These are phyloP conservation scores for Termitomyces sp. DNA, from an alignment of 768 basidiomycete genomes.

Conservation along the genomic window DNA sequence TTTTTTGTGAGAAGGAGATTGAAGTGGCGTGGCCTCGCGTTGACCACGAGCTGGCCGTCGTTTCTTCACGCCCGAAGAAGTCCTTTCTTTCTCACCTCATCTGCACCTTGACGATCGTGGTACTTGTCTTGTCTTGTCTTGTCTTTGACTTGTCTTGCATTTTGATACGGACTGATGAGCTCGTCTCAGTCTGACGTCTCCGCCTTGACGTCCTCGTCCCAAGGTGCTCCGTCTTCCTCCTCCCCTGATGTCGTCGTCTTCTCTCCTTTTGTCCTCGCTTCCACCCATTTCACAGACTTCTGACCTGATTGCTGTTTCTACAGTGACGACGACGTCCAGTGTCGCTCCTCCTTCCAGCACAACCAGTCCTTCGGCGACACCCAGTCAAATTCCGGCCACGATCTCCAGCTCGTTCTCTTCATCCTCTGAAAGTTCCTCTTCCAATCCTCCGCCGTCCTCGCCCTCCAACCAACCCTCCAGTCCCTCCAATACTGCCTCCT, in stretches of 20 bases:
- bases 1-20: neutral
- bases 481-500: neutral
- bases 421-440: neutral
- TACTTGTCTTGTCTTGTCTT: neutral
- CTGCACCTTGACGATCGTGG: neutral
- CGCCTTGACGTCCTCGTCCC: neutral
- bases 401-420: neutral
- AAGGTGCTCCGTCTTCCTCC: neutral
- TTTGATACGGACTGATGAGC: neutral
- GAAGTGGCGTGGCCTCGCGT: neutral
- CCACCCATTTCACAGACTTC: neutral
- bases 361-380: neutral
- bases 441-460: neutral
- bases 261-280: neutral
- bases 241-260: neutral
- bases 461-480: neutral
- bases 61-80: neutral
- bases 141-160: neutral
- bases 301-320: neutral
- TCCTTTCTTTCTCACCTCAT: neutral
- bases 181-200: neutral
- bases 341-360: neutral
- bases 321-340: neutral
- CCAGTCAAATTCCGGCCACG: neutral
- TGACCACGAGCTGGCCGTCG: neutral